These are phyloP conservation scores for Yamadazyma dendronema DNA, from an alignment of 1,139 yeast genomes.

Conservation along the genomic window DNA sequence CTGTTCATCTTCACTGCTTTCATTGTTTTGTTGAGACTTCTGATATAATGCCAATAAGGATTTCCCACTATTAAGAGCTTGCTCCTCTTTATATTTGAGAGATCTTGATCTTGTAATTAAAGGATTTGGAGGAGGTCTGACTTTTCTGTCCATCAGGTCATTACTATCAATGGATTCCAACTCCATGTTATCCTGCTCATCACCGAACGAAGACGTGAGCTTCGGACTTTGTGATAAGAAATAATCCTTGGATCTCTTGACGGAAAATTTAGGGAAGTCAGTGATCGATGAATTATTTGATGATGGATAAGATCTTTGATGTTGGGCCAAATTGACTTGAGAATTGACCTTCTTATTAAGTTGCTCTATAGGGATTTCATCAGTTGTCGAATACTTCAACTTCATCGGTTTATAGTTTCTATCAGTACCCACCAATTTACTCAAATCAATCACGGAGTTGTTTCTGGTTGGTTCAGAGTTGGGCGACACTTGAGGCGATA, in stretches of 20 bases:
- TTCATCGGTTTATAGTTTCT: slow-evolving; percentile 43
- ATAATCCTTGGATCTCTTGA: slow-evolving; percentile 27
- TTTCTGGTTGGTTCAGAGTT: slow-evolving; percentile 42
- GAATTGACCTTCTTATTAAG: slow-evolving; percentile 44
- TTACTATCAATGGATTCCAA: slow-evolving; percentile 15
- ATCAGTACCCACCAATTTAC: slow-evolving; percentile 35
- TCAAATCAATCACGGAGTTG: slow-evolving; percentile 44
- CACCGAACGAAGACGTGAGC: slow-evolving; percentile 9
- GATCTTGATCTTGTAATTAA: slow-evolving; percentile 29
- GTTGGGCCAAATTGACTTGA: slow-evolving; percentile 31
- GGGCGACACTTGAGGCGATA: slow-evolving; percentile 47
- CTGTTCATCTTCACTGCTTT: slow-evolving; percentile 5
- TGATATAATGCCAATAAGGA: slow-evolving; percentile 28
- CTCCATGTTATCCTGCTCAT: slow-evolving; percentile 13
- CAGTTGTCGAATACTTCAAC: slow-evolving; percentile 38
- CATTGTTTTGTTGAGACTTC: slow-evolving; percentile 12
- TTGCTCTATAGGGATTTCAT: slow-evolving; percentile 40
- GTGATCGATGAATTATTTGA: slow-evolving; percentile 27
- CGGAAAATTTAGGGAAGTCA: slow-evolving; percentile 27
- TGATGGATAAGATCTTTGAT: slow-evolving; percentile 24
- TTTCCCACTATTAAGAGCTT: slow-evolving; percentile 21
- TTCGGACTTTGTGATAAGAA: slow-evolving; percentile 24
- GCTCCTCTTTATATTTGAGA: slow-evolving; percentile 22
- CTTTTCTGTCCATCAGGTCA: slow-evolving; percentile 23
- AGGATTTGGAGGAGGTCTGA: slow-evolving; percentile 11